Evolutionary conservation across 2,329 filamentous ascomycete genomes (phyloP).

Genomic region (Fusarium sp.): DNA sequence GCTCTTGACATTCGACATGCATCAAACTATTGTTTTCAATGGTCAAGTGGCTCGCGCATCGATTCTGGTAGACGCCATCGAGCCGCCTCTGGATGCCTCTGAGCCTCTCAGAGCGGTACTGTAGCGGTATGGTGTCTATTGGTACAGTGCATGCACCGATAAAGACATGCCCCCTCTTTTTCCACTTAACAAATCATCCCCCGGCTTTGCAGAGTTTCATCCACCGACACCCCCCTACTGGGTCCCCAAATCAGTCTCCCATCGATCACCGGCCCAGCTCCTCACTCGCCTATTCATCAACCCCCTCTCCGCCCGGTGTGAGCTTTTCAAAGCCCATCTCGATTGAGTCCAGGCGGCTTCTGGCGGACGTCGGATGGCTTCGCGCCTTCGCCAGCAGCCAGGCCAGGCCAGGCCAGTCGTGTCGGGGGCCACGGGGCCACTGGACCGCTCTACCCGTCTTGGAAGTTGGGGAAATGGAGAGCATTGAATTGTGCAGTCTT

Average conservation of each 20-base stretch:
- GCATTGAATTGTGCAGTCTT: conserved; percentile 23
- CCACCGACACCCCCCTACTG: conserved; percentile 22
- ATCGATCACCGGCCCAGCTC: conserved; percentile 1
- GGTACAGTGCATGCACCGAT: conserved; percentile 7
- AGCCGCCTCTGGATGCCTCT: conserved; percentile 1
- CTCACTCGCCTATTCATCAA: conserved; percentile 22
- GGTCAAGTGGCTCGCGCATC: conserved; percentile 22
- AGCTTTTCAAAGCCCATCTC: conserved; percentile 32
- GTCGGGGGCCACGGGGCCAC: conserved; percentile 28
- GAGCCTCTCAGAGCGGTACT: neutral
- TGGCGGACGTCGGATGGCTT: conserved; percentile 28
- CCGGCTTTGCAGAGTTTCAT: conserved; percentile 35
- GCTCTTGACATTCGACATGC: conserved; percentile 10
- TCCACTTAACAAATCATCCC: conserved; percentile 11
- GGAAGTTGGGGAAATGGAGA: conserved; percentile 40
- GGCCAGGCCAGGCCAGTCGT: conserved; percentile 6
- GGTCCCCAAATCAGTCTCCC: conserved; percentile 16
- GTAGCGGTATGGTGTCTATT: too few relatives aligned
- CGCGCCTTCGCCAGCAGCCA: conserved; percentile 1
- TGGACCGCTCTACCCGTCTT: conserved; percentile 37
- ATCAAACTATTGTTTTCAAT: conserved; percentile 33
- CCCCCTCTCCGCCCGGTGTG: conserved; percentile 41
- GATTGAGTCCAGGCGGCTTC: conserved; percentile 22
- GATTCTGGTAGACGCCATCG: conserved; percentile 14
- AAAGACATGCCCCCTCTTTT: conserved; percentile 19